These are phyloP conservation scores for Fusarium acutatum DNA, from an alignment of 2,329 filamentous ascomycete genomes.

Conservation along the genomic window DNA sequence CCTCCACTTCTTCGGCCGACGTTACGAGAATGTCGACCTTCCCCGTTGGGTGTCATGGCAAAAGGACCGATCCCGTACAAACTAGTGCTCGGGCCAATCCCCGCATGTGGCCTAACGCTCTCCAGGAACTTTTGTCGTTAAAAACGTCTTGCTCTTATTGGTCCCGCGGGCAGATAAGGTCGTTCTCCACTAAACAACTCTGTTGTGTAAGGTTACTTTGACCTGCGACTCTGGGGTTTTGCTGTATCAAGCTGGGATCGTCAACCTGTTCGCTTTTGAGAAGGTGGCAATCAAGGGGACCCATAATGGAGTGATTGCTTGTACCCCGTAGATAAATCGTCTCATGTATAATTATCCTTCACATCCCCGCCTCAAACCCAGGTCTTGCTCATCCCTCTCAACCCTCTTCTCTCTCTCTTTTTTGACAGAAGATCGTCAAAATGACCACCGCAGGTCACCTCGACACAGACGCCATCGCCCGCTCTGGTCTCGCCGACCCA, in stretches of 20 bases:
- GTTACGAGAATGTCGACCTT: conserved; percentile 10
- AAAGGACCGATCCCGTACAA: conserved; percentile 24
- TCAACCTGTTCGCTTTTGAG: neutral
- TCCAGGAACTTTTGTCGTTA: conserved; percentile 23
- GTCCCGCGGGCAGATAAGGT: conserved; percentile 14
- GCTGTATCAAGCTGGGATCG: conserved; percentile 15
- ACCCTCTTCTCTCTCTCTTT: neutral
- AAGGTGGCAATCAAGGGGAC: neutral
- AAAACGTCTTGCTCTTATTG: neutral
- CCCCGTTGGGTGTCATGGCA: conserved; percentile 25
- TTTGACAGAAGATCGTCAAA: conserved; percentile 11
- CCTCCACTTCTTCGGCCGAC: conserved; percentile 7
- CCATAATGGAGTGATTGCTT: neutral
- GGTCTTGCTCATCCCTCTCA: neutral
- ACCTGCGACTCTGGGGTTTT: neutral
- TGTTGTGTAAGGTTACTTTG: conserved; percentile 1
- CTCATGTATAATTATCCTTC: conserved; percentile 20
- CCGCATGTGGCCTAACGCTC: conserved; percentile 22
- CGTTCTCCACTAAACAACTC: conserved; percentile 14
- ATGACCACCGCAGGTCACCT: conserved; percentile 49
- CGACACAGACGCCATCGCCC: conserved; percentile 50
- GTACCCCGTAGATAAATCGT: neutral
- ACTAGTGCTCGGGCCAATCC: conserved; percentile 26
- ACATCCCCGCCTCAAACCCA: conserved; percentile 3
- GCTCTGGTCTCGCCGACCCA: conserved; percentile 44